Conservation (phyloP, 805 yeast species). For the Candida mattraensis region DNA sequence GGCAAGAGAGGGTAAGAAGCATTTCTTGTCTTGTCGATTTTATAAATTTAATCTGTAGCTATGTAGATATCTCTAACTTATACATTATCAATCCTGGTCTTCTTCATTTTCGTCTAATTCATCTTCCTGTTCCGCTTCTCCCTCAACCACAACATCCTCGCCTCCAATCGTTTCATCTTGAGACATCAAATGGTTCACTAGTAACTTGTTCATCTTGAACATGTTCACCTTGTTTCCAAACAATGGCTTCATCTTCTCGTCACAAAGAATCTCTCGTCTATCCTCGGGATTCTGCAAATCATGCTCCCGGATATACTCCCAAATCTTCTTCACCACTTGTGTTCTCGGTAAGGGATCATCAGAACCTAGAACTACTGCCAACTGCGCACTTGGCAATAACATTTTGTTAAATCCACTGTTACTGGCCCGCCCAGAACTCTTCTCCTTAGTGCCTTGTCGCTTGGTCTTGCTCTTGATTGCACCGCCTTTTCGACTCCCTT, state of each 20-base stretch:
- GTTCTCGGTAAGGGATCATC: slow-evolving; percentile 54
- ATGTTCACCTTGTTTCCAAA: slow-evolving; percentile 62
- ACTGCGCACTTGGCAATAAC: slow-evolving; percentile 48
- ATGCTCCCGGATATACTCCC: slow-evolving; percentile 68
- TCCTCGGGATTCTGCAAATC: slow-evolving; percentile 67
- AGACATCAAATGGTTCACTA: slow-evolving; percentile 50
- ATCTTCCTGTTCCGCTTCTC: slow-evolving; percentile 4
- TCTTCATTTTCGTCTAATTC: slow-evolving; percentile 11
- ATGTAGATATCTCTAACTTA: neutral
- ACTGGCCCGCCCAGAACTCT: slow-evolving; percentile 32
- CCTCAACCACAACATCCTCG: slow-evolving; percentile 4
- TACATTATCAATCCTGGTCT: slow-evolving; percentile 2
- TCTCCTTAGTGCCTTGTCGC: slow-evolving; percentile 6
- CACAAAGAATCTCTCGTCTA: slow-evolving; percentile 63
- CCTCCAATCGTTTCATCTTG: slow-evolving; percentile 9
- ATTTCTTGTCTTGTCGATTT: slow-evolving; percentile 1
- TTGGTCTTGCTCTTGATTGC: slow-evolving; percentile 6
- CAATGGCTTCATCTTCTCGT: slow-evolving; percentile 51
- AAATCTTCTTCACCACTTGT: slow-evolving; percentile 64
- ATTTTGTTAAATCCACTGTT: slow-evolving; percentile 41
- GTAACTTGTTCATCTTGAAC: slow-evolving; percentile 57
- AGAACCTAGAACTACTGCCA: slow-evolving; percentile 49
- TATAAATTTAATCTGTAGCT: neutral
- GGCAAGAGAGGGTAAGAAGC: slow-evolving; percentile 7
- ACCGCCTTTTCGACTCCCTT: slow-evolving; percentile 6